phyloP scores from a whole-genome alignment of 75 land plant species.

The Gnetum montanum region DNA sequence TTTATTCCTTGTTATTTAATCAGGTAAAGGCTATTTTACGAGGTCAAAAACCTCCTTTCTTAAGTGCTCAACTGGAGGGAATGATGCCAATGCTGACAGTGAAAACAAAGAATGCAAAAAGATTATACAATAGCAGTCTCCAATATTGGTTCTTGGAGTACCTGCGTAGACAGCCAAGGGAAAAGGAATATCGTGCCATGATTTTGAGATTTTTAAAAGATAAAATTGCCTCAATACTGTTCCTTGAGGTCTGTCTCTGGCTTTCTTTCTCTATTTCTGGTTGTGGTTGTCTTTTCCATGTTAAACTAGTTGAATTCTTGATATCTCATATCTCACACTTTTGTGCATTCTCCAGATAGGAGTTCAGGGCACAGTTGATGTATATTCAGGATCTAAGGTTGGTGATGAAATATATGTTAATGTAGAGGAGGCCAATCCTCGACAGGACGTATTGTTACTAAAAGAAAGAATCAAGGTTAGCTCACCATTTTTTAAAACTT shows the following conservation, averaged over 20 bases:
- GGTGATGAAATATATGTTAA: slow-evolving; percentile 66
- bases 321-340: neutral
- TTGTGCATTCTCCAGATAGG: slow-evolving; percentile 4
- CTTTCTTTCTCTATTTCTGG: neutral
- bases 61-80: slow-evolving; percentile 69
- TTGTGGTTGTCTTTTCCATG: neutral
- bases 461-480: slow-evolving; percentile 53
- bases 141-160: slow-evolving; percentile 90
- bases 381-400: slow-evolving; percentile 38
- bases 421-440: slow-evolving; percentile 68
- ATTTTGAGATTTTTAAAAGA: slow-evolving; percentile 78
- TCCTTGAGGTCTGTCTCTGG: slow-evolving; percentile 55
- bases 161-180: slow-evolving; percentile 73
- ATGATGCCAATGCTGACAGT: slow-evolving; percentile 46
- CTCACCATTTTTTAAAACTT: too few species aligned
- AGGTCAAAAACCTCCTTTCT: slow-evolving; percentile 65
- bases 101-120: slow-evolving; percentile 39
- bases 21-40: slow-evolving; percentile 91
- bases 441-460: slow-evolving; percentile 60
- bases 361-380: slow-evolving; percentile 44
- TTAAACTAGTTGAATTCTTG: neutral
- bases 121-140: slow-evolving; percentile 36
- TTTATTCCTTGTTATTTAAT: neutral
- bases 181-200: slow-evolving; percentile 53
- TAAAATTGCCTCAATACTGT: slow-evolving; percentile 46